These are phyloP conservation scores for Daldinia grandis DNA, from an alignment of 495 filamentous ascomycete genomes.

Conservation along the genomic window DNA sequence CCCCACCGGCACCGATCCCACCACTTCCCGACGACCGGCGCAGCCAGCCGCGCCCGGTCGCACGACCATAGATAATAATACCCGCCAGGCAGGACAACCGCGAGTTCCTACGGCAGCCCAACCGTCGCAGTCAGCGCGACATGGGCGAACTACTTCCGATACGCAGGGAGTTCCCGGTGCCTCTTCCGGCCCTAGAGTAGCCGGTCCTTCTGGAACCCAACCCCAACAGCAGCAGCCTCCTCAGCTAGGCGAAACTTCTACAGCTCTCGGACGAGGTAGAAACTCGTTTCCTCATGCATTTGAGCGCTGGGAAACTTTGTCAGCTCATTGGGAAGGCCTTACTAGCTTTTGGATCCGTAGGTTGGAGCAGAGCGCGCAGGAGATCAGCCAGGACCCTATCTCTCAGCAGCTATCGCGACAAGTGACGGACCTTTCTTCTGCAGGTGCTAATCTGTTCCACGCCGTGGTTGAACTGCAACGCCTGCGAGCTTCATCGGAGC, in stretches of 20 bases:
- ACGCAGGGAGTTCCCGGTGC: constrained; percentile 26
- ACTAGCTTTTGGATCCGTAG: constrained; percentile 97
- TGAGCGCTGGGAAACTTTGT: constrained; percentile 95
- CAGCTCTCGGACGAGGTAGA: constrained; percentile 47
- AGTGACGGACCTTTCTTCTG: constrained; percentile 93
- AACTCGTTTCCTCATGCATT: constrained; percentile 92
- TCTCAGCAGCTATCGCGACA: constrained; percentile 90
- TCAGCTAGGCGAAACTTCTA: constrained; percentile 47
- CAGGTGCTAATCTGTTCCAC: constrained; percentile 96
- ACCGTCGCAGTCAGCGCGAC: constrained; percentile 26
- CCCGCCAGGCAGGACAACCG: constrained; percentile 25
- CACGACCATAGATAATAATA: constrained; percentile 23
- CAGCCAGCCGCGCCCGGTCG: constrained; percentile 36
- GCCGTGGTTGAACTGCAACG: constrained; percentile 96
- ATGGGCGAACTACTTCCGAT: constrained; percentile 21
- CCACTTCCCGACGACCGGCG: constrained; percentile 47
- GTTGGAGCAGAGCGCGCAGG: constrained; percentile 86
- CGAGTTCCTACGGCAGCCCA: constrained; percentile 30
- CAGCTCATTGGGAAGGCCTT: constrained; percentile 97
- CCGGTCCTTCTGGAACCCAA: constrained; percentile 36
- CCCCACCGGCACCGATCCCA: constrained; percentile 40
- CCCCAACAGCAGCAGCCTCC: constrained; percentile 28
- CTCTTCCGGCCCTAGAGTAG: constrained; percentile 30
- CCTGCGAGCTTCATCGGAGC: constrained; percentile 92
- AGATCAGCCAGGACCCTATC: constrained; percentile 80